Conservation (phyloP, 805 yeast genomes). For the Metschnikowia chrysomelidarum region DNA sequence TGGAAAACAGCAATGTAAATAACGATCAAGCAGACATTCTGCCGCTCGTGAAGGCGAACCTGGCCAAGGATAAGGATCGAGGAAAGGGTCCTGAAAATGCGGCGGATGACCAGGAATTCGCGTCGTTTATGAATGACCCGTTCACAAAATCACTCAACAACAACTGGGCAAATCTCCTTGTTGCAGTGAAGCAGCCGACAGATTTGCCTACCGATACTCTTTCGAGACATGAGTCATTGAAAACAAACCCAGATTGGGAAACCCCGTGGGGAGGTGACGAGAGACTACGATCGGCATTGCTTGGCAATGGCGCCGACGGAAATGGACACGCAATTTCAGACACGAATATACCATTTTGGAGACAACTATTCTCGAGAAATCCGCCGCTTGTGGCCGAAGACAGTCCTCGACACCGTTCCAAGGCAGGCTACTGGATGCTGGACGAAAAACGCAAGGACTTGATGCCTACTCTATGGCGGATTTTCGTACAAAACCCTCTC, state of each 20-base stretch:
- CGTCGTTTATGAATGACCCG: constrained; percentile 38
- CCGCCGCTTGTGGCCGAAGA: constrained; percentile 14
- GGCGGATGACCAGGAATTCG: constrained; percentile 31
- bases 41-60: constrained; percentile 9
- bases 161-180: constrained; percentile 52
- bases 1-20: constrained; percentile 31
- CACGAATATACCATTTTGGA: constrained; percentile 9
- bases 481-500: constrained; percentile 72
- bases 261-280: constrained; percentile 72
- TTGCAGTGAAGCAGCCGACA: constrained; percentile 45
- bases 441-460: constrained; percentile 59
- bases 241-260: constrained; percentile 41
- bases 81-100: too few species aligned
- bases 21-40: constrained; percentile 14
- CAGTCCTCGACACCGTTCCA: constrained; percentile 41
- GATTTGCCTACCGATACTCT: constrained; percentile 32
- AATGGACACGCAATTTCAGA: constrained; percentile 26
- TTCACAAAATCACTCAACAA: constrained; percentile 39
- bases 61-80: constrained; percentile 13
- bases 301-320: constrained; percentile 35
- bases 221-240: constrained; percentile 24
- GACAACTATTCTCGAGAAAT: constrained; percentile 12
- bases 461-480: constrained; percentile 56
- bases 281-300: constrained; percentile 53
- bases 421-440: constrained; percentile 70